Conservation (phyloP, 331 rosid genomes). For the Acacia pycnantha region DNA sequence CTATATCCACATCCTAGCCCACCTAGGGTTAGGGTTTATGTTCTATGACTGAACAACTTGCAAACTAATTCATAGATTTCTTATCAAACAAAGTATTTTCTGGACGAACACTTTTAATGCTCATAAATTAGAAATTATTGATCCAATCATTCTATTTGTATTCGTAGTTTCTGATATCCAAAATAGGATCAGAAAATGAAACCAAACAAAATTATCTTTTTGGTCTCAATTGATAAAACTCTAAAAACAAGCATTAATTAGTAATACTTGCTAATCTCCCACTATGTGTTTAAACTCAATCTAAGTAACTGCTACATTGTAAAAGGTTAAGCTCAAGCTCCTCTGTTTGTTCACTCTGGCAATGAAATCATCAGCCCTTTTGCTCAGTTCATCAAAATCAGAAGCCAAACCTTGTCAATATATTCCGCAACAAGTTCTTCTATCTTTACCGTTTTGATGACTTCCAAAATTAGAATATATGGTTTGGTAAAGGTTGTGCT, state of each 20-base stretch:
- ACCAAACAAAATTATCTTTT: background rate
- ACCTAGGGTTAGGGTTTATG: no score
- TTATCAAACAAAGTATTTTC: background rate
- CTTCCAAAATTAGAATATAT: background rate
- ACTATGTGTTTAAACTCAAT: no score
- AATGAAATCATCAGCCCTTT: background rate
- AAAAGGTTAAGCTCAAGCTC: slow-evolving; percentile 43
- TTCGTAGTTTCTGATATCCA: background rate
- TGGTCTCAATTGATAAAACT: background rate
- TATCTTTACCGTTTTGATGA: background rate
- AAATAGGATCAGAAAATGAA: background rate
- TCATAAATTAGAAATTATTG: background rate
- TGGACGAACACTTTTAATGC: background rate
- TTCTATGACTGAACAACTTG: no score
- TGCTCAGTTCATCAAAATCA: no score
- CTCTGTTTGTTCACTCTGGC: slow-evolving; percentile 24
- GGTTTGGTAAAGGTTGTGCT: background rate
- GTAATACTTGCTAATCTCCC: background rate
- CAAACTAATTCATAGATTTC: background rate
- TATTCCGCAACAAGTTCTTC: background rate
- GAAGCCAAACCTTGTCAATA: background rate
- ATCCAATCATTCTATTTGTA: background rate
- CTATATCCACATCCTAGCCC: no score
- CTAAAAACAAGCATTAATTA: background rate
- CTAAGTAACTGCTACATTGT: slow-evolving; percentile 16